Evolutionary conservation across 2,329 filamentous ascomycete species (phyloP).

Genomic region (Beauveria medogensis): DNA sequence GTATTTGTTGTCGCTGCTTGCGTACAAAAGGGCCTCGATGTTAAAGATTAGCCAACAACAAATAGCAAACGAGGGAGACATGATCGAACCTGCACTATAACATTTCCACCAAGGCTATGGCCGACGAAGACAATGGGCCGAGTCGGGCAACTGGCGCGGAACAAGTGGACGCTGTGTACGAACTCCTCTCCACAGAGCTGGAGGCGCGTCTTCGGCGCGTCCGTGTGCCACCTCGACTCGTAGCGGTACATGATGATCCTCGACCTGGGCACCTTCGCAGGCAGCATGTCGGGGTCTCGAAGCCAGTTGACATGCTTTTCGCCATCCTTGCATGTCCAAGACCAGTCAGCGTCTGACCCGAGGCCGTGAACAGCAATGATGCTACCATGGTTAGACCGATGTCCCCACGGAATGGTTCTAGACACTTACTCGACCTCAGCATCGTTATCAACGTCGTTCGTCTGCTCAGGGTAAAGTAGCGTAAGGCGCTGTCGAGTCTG

Average conservation of each 20-base stretch:
- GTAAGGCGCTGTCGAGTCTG: no score
- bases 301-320: conserved; percentile 14
- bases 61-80: no score
- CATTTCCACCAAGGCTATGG: conserved; percentile 17
- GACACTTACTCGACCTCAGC: no score
- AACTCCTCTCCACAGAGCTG: conserved; percentile 16
- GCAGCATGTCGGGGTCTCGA: conserved; percentile 14
- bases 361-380: conserved; percentile 18
- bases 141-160: conserved; percentile 1
- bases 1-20: conserved; percentile 11
- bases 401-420: background rate
- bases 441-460: no score
- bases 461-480: no score
- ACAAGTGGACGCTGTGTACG: conserved; percentile 10
- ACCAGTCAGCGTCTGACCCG: conserved; percentile 17
- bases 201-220: conserved; percentile 16
- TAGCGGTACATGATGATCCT: conserved; percentile 17
- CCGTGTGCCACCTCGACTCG: conserved; percentile 14
- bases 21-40: conserved; percentile 13
- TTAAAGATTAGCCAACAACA: background rate
- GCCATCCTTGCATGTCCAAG: conserved; percentile 15
- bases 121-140: conserved; percentile 17
- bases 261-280: conserved; percentile 6
- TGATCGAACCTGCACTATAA: conserved; percentile 13
- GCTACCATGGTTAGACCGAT: conserved; percentile 5